phyloP scores from a whole-genome alignment of 2,329 filamentous ascomycete genomes.

The Pseudogymnoascus sp. region DNA sequence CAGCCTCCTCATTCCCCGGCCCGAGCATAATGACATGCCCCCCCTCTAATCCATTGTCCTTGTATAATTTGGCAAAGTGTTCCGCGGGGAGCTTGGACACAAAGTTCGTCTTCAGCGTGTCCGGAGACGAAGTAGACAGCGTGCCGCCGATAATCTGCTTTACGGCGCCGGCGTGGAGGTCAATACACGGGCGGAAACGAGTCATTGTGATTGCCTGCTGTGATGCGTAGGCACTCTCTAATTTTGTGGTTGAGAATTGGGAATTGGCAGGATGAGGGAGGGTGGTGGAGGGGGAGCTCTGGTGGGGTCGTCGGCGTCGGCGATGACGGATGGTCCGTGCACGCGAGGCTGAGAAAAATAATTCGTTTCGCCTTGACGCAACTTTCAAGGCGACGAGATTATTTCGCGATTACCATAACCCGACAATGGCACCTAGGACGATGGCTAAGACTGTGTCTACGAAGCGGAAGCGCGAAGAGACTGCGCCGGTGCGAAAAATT shows the following conservation, averaged over 20 bases:
- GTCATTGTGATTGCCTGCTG: slow-evolving; percentile 57
- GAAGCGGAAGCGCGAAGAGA: slow-evolving; percentile 40
- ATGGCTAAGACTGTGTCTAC: not conserved
- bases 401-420: not conserved
- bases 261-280: not conserved
- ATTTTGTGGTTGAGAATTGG: not conserved
- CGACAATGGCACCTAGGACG: not conserved
- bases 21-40: slow-evolving; percentile 97
- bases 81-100: slow-evolving; percentile 75
- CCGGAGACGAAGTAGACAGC: slow-evolving; percentile 56
- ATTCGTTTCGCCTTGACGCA: not conserved
- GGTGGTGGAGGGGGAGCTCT: not conserved
- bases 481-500: slow-evolving; percentile 14
- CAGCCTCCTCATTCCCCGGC: slow-evolving; percentile 74
- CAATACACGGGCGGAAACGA: slow-evolving; percentile 89
- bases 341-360: slow-evolving; percentile 1
- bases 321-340: not conserved
- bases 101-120: slow-evolving; percentile 76
- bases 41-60: slow-evolving; percentile 61
- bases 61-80: slow-evolving; percentile 77
- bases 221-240: not conserved
- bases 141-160: slow-evolving; percentile 98
- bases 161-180: slow-evolving; percentile 92
- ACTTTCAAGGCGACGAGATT: not conserved
- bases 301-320: not conserved